These are phyloP conservation scores for Lolium rigidum DNA, from an alignment of 176 grass and related monocot genomes.

Conservation along the genomic window DNA sequence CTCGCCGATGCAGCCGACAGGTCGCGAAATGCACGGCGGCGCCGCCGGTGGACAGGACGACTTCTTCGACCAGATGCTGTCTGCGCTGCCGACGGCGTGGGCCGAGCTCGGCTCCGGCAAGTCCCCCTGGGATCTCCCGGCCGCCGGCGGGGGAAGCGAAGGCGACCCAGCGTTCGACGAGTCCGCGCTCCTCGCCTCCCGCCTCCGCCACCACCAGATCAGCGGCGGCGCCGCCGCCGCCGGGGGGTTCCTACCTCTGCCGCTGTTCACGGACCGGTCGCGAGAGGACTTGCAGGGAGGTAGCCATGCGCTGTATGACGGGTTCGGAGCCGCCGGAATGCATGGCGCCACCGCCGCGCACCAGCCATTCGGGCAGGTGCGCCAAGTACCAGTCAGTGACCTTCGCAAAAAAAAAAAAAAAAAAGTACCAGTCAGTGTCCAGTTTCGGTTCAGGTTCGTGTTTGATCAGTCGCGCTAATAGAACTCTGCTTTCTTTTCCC, in stretches of 20 bases:
- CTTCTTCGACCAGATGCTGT: constrained; percentile 97
- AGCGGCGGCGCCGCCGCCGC: constrained; percentile 48
- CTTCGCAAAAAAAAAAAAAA: too few relatives aligned
- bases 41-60: constrained; percentile 68
- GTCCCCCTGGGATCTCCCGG: constrained; percentile 68
- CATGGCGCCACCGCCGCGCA: constrained; percentile 28
- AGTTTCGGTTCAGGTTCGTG: background rate
- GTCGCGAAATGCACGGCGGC: constrained; percentile 57
- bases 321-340: constrained; percentile 48
- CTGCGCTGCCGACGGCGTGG: constrained; percentile 71
- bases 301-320: constrained; percentile 50
- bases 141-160: background rate
- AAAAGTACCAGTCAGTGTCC: background rate
- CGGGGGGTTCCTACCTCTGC: constrained; percentile 59
- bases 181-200: constrained; percentile 63
- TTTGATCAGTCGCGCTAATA: constrained; percentile 17
- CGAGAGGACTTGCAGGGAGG: constrained; percentile 56
- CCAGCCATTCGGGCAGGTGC: constrained; percentile 53
- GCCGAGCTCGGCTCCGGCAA: constrained; percentile 68
- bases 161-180: constrained; percentile 64
- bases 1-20: constrained; percentile 47
- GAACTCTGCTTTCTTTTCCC: background rate
- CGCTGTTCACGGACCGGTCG: constrained; percentile 59
- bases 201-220: constrained; percentile 87
- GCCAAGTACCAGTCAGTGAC: too few relatives aligned